phyloP scores from a whole-genome alignment of 2,329 filamentous ascomycete species.

The Alternaria sp. region DNA sequence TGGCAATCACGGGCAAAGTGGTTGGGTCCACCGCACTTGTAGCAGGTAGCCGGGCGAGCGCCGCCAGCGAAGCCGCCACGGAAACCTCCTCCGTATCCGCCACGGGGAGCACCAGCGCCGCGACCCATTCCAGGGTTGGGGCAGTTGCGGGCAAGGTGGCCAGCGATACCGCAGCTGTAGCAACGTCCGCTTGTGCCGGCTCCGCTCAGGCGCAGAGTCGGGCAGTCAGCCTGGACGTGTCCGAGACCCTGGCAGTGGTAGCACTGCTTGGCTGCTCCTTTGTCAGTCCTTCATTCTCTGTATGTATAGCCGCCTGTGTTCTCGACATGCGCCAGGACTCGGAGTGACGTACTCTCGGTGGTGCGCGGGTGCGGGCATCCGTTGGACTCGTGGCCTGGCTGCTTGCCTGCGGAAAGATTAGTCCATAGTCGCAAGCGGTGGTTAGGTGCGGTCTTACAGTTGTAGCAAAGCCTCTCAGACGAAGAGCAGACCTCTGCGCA shows the following conservation, averaged over 20 bases:
- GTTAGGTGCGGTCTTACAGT: constrained; percentile 70
- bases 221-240: constrained; percentile 98
- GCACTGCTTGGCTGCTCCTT: constrained; percentile 85
- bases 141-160: constrained; percentile 91
- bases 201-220: constrained; percentile 87
- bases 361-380: constrained; percentile 95
- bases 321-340: not conserved
- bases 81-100: constrained; percentile 71
- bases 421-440: constrained; percentile 12
- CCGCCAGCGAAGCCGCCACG: constrained; percentile 78
- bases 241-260: constrained; percentile 99
- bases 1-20: constrained; percentile 99
- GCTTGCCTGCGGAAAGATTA: constrained; percentile 66
- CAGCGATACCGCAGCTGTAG: constrained; percentile 94
- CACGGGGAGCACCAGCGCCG: constrained; percentile 70
- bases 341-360: constrained; percentile 73
- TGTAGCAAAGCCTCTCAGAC: constrained; percentile 98
- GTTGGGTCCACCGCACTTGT: constrained; percentile 83
- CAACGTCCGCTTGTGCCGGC: constrained; percentile 83
- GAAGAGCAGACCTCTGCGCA: constrained; percentile 89
- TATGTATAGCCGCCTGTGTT: not conserved
- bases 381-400: constrained; percentile 96
- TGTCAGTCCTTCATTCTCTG: constrained; percentile 17
- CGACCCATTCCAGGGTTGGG: constrained; percentile 75
- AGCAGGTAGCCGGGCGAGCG: constrained; percentile 69